Evolutionary conservation across 2,329 filamentous ascomycete species (phyloP), one percentile per base, ranked within the genome.

Genomic region (Alternaria postmessia): DNA sequence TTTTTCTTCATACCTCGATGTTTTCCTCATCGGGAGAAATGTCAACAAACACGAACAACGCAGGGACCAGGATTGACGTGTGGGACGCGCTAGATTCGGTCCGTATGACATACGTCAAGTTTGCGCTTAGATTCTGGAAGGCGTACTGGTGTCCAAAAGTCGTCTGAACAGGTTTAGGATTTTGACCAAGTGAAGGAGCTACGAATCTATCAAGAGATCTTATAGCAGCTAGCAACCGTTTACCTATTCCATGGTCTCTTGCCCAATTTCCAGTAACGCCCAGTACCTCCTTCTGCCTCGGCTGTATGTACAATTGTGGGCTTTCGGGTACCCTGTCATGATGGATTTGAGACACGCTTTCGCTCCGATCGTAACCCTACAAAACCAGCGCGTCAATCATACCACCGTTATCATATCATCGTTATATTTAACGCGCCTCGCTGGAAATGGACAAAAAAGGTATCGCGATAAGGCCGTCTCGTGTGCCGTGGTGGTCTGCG

Each of bases 331-430:
- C 59, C 52, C 59, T 63, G 54, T 55, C 59, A 59, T 59, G 54
- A 66, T 63, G 61, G 44, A 57, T 62, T 57, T 56, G 53, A 58
- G 59, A 61, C 61, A 62, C 63, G 66, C 53, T 63, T 64, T 68
- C 61, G 69, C 62, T 63, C 57, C 56, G 61, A 60, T 64, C 62
- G 63, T 68, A 58, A 53, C 57, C 56, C 59, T 66, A 59, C 57
- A 57, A 62, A 55, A 55, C 49, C 62, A 63, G 62, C 61, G 61
- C 58, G 59, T 68, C 54, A 48, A 69, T 70, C 68, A 60, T 75
- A 68, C 71, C 65, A 64, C 74, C 68, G 68, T 77, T 66, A 76
- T 78, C 75, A 74, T 78, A 70, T 73, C 72, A 67, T 76, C 73
- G 64, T 78, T 69, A 77, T 67, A 69, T 75, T 65, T 69, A 73